Base-by-base conservation (phyloP, 805 yeast species). In the Suhomyces tanzawaensis region DNA sequence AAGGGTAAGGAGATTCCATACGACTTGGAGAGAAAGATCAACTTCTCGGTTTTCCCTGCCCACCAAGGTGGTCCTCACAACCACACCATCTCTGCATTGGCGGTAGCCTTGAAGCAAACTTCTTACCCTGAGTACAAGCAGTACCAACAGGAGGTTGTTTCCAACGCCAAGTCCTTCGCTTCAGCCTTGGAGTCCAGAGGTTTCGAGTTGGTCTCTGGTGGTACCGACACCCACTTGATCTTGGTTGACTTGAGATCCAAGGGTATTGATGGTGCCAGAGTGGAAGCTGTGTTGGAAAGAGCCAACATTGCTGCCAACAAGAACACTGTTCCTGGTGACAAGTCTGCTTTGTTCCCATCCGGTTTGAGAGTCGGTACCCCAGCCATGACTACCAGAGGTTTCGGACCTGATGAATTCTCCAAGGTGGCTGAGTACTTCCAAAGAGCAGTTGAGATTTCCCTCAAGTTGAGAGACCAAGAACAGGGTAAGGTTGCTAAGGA, bases 31-130 rank as follows among this genome's bases (percentile, higher is more conserved):
- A 83, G 80, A 67, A 87, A 87, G 64, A 90, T 93, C 71, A 93
- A 93, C 77, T 93, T 93, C 68, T 89, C 97, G 7, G 99, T 93
- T 39, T 93, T 93, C 91, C 99, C 99, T 57, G 99, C 96, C 52
- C 99, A 93, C 71, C 99, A 93, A 76, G 99, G 99, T 76, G 99
- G 99, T 64, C 99, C 99, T 56, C 98, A 93, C 72, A 93, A 93
- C 77, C 99, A 93, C 73, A 93, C 99, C 51, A 93, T 93, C 62
- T 84, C 97, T 52, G 99, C 98, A 24, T 72, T 93, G 57, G 97
- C 98, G 13, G 93, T 90, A 48, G 98, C 99, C 36, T 79, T 93
- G 63, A 89, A 89, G 65, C 99, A 93, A 74, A 95, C 96, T 44
- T 75, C 79, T 48, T 73, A 87, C 36, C 95, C 95, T 44, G 97